Evolutionary conservation across 1,139 yeast species (phyloP).

Genomic region (Pneumocystis oryctolagi): DNA sequence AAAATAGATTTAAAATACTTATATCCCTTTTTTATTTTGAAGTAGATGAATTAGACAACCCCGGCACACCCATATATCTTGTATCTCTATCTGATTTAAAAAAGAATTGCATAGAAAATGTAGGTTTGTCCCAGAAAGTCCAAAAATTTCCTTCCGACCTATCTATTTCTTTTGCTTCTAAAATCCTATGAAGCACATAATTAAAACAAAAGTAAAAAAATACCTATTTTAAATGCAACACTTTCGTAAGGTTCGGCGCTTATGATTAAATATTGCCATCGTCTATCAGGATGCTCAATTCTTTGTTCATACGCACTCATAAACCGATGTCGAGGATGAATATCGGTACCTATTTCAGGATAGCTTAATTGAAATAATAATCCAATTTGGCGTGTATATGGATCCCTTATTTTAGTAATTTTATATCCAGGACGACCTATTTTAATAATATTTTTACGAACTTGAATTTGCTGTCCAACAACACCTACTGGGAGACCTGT

Average conservation of each 20-base stretch:
- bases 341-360: constrained; percentile 33
- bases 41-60: background rate
- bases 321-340: constrained; percentile 49
- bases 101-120: constrained; percentile 54
- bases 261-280: constrained; percentile 51
- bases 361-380: constrained; percentile 42
- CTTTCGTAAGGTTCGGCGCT: constrained; percentile 79
- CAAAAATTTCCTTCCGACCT: constrained; percentile 37
- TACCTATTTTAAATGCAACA: constrained; percentile 47
- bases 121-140: constrained; percentile 57
- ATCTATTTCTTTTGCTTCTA: constrained; percentile 39
- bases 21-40: background rate
- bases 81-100: constrained; percentile 26
- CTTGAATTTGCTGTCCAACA: constrained; percentile 19
- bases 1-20: background rate
- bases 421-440: constrained; percentile 63
- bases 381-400: constrained; percentile 43
- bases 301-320: constrained; percentile 64
- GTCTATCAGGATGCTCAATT: constrained; percentile 30
- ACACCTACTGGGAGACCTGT: constrained; percentile 21
- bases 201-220: background rate
- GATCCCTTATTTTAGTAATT: constrained; percentile 52
- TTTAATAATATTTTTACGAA: constrained; percentile 40
- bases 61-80: constrained; percentile 11
- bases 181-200: background rate